Percentiles rank a stretch among this genome's conserved stretches.
These are phyloP conservation scores for Pyrenochaeta sp. DNA, from an alignment of 2,329 filamentous ascomycete species.

Conservation along the genomic window DNA sequence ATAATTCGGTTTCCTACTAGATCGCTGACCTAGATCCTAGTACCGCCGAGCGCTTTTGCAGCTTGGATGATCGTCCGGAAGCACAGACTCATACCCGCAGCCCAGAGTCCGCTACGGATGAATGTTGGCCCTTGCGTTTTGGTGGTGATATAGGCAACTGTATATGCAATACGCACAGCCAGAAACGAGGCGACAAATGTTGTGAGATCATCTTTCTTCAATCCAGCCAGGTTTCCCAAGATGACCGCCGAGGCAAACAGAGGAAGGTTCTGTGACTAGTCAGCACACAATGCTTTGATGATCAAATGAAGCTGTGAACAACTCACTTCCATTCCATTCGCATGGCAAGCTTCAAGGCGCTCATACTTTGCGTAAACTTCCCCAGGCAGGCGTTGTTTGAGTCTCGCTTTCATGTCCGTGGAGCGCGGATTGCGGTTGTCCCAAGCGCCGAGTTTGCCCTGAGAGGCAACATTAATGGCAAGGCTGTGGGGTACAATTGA, in stretches of 20 bases:
- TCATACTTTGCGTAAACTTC: constrained; percentile 53
- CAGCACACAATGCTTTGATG: not conserved
- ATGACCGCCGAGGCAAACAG: constrained; percentile 56
- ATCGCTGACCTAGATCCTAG: constrained; percentile 4
- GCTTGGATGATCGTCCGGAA: constrained; percentile 29
- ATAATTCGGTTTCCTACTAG: not conserved
- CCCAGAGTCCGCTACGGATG: constrained; percentile 31
- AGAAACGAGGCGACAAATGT: constrained; percentile 49
- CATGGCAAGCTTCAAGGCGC: constrained; percentile 56
- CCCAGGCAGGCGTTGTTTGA: constrained; percentile 50
- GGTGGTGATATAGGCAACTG: constrained; percentile 47
- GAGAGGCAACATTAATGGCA: constrained; percentile 48
- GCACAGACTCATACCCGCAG: constrained; percentile 28
- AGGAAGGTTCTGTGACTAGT: constrained; percentile 47
- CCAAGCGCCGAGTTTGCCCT: constrained; percentile 47
- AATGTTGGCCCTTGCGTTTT: constrained; percentile 30
- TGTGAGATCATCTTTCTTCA: constrained; percentile 44
- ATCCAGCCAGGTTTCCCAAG: constrained; percentile 52
- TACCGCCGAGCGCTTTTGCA: constrained; percentile 30
- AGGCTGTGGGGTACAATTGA: constrained; percentile 52
- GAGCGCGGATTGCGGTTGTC: constrained; percentile 57
- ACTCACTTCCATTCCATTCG: constrained; percentile 54
- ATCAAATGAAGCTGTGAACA: not conserved
- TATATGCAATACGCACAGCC: constrained; percentile 48
- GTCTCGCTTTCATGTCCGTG: constrained; percentile 39